Evolutionary conservation across 257 asterid genomes (phyloP), one percentile per base, ranked within the genome.

Genomic region (Rehmannia glutinosa): DNA sequence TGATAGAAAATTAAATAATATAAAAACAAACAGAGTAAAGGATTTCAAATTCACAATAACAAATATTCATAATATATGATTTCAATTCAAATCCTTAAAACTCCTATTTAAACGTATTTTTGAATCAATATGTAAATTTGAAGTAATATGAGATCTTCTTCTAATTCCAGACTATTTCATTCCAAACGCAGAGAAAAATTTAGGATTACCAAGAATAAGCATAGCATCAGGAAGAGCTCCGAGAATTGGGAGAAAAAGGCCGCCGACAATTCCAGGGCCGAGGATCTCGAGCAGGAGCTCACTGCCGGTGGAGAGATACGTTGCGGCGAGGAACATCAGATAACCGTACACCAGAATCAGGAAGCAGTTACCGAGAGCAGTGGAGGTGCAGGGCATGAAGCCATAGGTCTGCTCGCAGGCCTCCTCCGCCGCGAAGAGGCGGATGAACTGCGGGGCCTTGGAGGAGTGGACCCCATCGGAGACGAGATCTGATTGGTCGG

Each of bases 201-300:
- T 5, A 5, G 0, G 13, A 21, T 38, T 75, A 91, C 97, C 96
- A 1, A 90, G 85, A 68, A 93, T 90, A 24, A 93, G 96, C 93
- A 90, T 79, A 33, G 97, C 97, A 64, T 93, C 97, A 1, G 98
- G 98, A 62, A 93, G 98, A 41, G 97, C 96, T 23, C 97, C 98
- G 55, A 93, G 97, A 0, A 86, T 70, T n/a, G 97, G 98, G 11
- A 93, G 87, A 11, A 88, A 75, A 5, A 90, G 96, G 4, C 97
- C 97, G 35, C 97, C 98, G 28, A 93, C 78, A 1, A 90, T 67
- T 7, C 97, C 98, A 0, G 98, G 97, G 1, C 98, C 96, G 21
- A 93, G 86, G 54, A 93, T 88, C 81, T 86, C 87, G 24, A 93
- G 92, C 89, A 93, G 78, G 12, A 90, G 82, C 80, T 93, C 98